Percentiles rank a stretch among this genome's conserved stretches.
phyloP scores from a whole-genome alignment of 2,329 filamentous ascomycete species.

The Sclerotinia glacialis region DNA sequence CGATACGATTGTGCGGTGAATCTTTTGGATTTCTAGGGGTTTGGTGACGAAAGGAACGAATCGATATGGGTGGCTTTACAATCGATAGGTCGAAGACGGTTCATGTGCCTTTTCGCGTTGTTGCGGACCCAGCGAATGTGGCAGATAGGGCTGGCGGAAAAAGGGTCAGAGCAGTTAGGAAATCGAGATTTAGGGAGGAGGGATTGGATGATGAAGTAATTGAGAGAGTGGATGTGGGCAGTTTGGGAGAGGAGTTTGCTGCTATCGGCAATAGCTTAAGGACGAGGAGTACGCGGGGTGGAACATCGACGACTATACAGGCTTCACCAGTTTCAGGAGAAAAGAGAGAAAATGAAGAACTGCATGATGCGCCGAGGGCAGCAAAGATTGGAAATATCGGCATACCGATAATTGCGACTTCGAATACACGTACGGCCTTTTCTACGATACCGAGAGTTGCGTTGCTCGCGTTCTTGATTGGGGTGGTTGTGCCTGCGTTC shows the following conservation, averaged over 20 bases:
- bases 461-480: constrained; percentile 50
- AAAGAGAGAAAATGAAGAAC: background rate
- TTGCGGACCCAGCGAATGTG: background rate
- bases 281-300: background rate
- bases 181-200: constrained; percentile 30
- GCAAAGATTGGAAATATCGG: constrained; percentile 37
- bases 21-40: background rate
- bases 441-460: constrained; percentile 47
- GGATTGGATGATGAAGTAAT: constrained; percentile 34
- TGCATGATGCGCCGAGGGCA: background rate
- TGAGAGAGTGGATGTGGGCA: constrained; percentile 17
- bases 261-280: background rate
- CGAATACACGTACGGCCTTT: constrained; percentile 45
- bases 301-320: background rate
- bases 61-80: constrained; percentile 14
- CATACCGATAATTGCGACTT: constrained; percentile 43
- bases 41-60: background rate
- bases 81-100: constrained; percentile 19
- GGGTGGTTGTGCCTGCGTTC: constrained; percentile 50
- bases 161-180: constrained; percentile 1
- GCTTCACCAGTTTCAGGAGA: background rate
- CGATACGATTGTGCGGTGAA: background rate
- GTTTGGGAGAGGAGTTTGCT: background rate
- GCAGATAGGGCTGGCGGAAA: constrained; percentile 4
- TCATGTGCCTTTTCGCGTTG: constrained; percentile 13